Conservation (phyloP, 805 yeast species). For the Ogataea dorogensis region DNA sequence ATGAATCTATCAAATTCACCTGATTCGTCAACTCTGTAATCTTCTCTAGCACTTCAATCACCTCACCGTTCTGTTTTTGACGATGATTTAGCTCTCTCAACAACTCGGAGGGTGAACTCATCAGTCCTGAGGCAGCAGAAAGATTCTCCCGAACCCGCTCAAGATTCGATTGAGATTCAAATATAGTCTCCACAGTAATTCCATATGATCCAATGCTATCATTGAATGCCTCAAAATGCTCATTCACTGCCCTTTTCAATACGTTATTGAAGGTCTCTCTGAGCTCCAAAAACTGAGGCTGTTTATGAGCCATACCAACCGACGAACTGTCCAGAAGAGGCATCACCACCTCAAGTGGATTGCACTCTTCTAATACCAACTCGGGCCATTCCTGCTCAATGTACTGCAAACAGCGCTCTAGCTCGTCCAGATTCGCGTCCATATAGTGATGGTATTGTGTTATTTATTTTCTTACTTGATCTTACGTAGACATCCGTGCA, state of each 20-base stretch:
- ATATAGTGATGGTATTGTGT: no score
- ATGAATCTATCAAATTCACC: constrained; percentile 63
- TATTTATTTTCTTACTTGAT: constrained; percentile 4
- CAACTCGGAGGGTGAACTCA: constrained; percentile 50
- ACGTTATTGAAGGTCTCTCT: constrained; percentile 55
- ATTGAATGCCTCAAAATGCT: constrained; percentile 80
- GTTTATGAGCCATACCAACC: constrained; percentile 82
- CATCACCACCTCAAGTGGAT: constrained; percentile 83
- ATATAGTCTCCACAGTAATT: constrained; percentile 58
- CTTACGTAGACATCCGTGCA: constrained; percentile 5
- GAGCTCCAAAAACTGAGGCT: constrained; percentile 62
- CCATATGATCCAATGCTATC: constrained; percentile 84
- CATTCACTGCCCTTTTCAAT: constrained; percentile 70
- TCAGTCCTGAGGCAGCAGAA: constrained; percentile 18
- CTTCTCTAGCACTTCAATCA: constrained; percentile 67
- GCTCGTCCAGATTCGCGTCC: constrained; percentile 22
- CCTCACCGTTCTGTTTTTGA: constrained; percentile 59
- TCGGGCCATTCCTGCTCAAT: constrained; percentile 35
- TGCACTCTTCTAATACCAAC: constrained; percentile 53
- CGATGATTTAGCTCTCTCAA: constrained; percentile 64
- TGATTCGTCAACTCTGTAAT: constrained; percentile 58
- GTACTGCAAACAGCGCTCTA: constrained; percentile 17
- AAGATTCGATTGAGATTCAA: constrained; percentile 53
- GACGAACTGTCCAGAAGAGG: constrained; percentile 82
- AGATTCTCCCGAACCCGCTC: constrained; percentile 23